Conservation (phyloP, 2,329 filamentous ascomycete species). For the Pseudopithomyces chartarum region DNA sequence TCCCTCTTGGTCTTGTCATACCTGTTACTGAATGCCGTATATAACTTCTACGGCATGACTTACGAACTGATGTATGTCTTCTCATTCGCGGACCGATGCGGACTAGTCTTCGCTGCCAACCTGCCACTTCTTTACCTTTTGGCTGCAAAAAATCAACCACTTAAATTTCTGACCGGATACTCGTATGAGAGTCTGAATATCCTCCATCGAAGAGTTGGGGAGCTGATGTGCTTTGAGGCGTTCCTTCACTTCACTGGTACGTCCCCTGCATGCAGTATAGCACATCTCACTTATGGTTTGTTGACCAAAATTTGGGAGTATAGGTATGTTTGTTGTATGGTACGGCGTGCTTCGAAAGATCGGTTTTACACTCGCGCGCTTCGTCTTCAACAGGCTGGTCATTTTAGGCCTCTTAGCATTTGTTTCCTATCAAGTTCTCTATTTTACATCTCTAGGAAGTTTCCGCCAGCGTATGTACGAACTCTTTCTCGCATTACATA, state of each 20-base stretch:
- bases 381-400: slow-evolving; percentile 59
- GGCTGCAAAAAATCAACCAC: slow-evolving; percentile 69
- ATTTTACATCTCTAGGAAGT: slow-evolving; percentile 64
- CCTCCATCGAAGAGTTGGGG: slow-evolving; percentile 67
- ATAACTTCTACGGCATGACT: slow-evolving; percentile 59
- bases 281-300: not conserved
- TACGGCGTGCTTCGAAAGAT: slow-evolving; percentile 56
- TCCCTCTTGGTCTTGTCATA: slow-evolving; percentile 59
- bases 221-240: slow-evolving; percentile 65
- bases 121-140: slow-evolving; percentile 65
- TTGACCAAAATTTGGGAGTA: not conserved
- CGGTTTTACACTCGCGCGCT: slow-evolving; percentile 57
- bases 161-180: slow-evolving; percentile 64
- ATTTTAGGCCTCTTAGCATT: slow-evolving; percentile 62
- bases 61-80: slow-evolving; percentile 58
- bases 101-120: slow-evolving; percentile 58
- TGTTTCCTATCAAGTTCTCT: slow-evolving; percentile 64
- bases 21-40: slow-evolving; percentile 62
- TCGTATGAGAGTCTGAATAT: slow-evolving; percentile 71
- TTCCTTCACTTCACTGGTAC: slow-evolving; percentile 54
- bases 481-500: slow-evolving; percentile 63
- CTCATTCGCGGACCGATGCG: slow-evolving; percentile 63
- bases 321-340: slow-evolving; percentile 61
- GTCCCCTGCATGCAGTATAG: not conserved
- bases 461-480: slow-evolving; percentile 68